Percentiles rank a stretch among this genome's conserved stretches.
These are phyloP conservation scores for Phenoliferia sp. DNA, from an alignment of 1,284 basidiomycete genomes.

Conservation along the genomic window DNA sequence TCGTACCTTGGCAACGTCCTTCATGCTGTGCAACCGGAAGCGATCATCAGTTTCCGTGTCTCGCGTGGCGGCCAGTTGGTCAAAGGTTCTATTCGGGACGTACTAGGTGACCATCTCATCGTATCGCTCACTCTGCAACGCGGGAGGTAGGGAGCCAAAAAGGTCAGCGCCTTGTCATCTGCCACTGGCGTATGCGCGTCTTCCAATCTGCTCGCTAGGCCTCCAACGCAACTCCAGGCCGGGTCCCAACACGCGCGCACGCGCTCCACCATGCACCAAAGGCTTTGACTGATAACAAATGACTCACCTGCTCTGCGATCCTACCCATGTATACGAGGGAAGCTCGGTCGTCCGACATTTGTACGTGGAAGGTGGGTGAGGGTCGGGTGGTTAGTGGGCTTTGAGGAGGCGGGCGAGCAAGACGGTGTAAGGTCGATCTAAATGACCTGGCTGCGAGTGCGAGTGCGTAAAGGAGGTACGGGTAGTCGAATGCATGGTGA, in stretches of 20 bases:
- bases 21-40: constrained; percentile 15
- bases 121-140: constrained; percentile 7
- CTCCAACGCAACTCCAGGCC: neutral
- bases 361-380: neutral
- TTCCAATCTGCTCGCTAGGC: neutral
- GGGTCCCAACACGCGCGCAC: neutral
- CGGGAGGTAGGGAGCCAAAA: neutral
- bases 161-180: neutral
- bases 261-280: neutral
- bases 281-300: neutral
- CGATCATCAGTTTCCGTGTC: neutral
- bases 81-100: neutral
- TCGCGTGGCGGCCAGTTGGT: neutral
- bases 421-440: too few relatives aligned
- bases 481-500: too few relatives aligned
- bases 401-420: too few relatives aligned
- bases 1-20: constrained; percentile 32
- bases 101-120: constrained; percentile 30
- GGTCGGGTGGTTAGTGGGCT: too few relatives aligned
- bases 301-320: constrained; percentile 27
- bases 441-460: too few relatives aligned
- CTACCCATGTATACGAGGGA: constrained; percentile 31
- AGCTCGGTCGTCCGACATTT: neutral
- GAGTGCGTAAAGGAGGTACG: too few relatives aligned
- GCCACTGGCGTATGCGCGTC: too few relatives aligned